Percentiles rank a stretch among this genome's conserved stretches.
These are phyloP conservation scores for Graphilbum ipis-grandicollis DNA, from an alignment of 2,329 filamentous ascomycete species.

Conservation along the genomic window DNA sequence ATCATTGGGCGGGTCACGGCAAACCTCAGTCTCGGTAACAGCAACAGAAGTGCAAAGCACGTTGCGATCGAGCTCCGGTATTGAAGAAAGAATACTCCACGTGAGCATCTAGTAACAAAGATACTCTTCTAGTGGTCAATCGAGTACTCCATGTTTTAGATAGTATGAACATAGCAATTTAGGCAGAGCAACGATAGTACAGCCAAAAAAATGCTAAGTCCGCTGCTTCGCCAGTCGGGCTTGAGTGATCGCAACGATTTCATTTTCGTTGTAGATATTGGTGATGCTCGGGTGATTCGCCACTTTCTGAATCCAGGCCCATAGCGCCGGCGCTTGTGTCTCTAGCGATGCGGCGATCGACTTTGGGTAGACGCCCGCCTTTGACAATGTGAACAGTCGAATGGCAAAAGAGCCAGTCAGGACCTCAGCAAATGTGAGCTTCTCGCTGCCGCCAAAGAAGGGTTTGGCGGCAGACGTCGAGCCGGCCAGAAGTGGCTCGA, in stretches of 20 bases:
- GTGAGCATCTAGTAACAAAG: too few species aligned
- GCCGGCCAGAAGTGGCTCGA: slow-evolving; percentile 50
- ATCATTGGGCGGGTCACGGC: too few species aligned
- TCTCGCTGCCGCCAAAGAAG: slow-evolving; percentile 47
- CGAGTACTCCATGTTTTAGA: too few species aligned
- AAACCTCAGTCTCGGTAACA: too few species aligned
- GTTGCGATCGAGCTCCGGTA: too few species aligned
- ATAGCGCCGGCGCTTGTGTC: slow-evolving; percentile 43
- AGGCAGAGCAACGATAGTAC: too few species aligned
- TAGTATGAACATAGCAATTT: too few species aligned
- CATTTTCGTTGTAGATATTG: slow-evolving; percentile 39
- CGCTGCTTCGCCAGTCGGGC: slow-evolving; percentile 9
- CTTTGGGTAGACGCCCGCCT: slow-evolving; percentile 34
- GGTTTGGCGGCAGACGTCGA: slow-evolving; percentile 22
- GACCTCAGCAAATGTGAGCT: slow-evolving; percentile 59
- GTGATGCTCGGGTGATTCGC: slow-evolving; percentile 47
- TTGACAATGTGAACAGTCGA: slow-evolving; percentile 35
- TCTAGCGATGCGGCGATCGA: slow-evolving; percentile 16
- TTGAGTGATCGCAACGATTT: slow-evolving; percentile 17
- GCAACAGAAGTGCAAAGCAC: too few species aligned
- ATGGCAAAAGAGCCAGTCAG: slow-evolving; percentile 50
- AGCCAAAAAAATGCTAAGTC: neutral
- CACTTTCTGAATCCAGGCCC: slow-evolving; percentile 47
- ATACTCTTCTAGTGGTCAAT: too few species aligned
- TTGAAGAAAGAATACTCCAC: too few species aligned